Base-by-base conservation (phyloP, 306 rosid species). In the Pterocarpus santalinus region DNA sequence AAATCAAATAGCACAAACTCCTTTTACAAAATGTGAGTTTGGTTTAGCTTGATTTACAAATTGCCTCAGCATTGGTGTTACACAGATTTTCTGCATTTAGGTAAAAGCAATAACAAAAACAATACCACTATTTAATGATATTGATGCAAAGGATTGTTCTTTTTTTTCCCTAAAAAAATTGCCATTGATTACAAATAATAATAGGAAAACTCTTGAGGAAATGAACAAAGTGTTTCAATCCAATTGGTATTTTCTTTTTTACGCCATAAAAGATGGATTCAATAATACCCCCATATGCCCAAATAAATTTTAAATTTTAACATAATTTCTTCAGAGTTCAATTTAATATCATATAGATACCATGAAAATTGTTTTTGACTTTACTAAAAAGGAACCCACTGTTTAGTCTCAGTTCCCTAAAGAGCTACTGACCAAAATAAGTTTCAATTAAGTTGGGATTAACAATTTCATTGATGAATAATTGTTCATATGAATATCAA, bases 11-110 rank as follows among this genome's bases (percentile, higher is more conserved):
- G 47, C 73, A 15, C 15, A 52, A 68, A 11, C 33, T 55, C 36
- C 43, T 16, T 65, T 36, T 10, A 12, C 65, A 51, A 15, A 39
- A 73, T 44, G n/a, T 15, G 22, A 63, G 78, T 43, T 43, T 5
- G 47, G 47, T 63, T 38, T 69, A 13, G 66, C 44, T 17, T 62
- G 44, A 62, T 63, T 71, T 35, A 43, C 83, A 63, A 51, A 80
- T 51, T 64, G 56, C 43, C 65, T 36, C 53, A 72, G 22, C 71
- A 12, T 70, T 62, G 65, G 64, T 8, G 15, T 15, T 14, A 64
- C 16, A 62, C 44, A 33, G 3, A 5, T 66, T 69, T 44, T 58
- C 62, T 57, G 52, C 47, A 69, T 52, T 12, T 46, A n/a, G 13
- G 38, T 32, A 49, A 71, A 80, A 63, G 13, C 66, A 28, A 55